A percentile compares a stretch with the other conserved stretches of the same genome.
Evolutionary conservation across 208 protist genomes (phyloP).

Genomic region (Crithidia sp.): DNA sequence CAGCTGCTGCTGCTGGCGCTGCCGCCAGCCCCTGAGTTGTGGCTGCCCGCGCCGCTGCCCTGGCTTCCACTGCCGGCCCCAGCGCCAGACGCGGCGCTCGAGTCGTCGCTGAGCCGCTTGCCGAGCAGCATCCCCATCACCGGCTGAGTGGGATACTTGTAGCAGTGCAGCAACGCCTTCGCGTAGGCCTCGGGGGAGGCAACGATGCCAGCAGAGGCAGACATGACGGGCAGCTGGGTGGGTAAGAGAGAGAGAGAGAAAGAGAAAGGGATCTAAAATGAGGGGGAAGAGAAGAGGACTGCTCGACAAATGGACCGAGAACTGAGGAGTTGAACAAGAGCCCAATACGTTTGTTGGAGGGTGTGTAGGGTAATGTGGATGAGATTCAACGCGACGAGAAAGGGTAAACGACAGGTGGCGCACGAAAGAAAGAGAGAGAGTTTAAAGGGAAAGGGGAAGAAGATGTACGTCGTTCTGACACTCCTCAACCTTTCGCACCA

Average conservation of each 20-base stretch:
- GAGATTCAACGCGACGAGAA: not conserved
- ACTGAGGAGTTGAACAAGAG: too few relatives aligned
- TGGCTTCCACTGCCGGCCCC: conserved; percentile 10
- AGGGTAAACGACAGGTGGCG: not conserved
- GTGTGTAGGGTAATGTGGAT: too few relatives aligned
- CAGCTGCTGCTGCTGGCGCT: conserved; percentile 29
- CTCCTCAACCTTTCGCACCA: too few relatives aligned
- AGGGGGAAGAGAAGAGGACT: not conserved
- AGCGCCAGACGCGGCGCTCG: not conserved
- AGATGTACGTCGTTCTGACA: not conserved
- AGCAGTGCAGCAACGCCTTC: conserved; percentile 85
- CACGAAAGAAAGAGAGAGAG: not conserved
- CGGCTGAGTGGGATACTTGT: conserved; percentile 85
- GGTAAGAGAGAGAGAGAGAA: conserved; percentile 2
- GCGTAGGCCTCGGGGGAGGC: conserved; percentile 76
- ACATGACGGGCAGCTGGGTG: conserved; percentile 16
- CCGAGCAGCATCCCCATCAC: conserved; percentile 84
- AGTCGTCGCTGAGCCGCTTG: conserved; percentile 61
- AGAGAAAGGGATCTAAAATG: not conserved
- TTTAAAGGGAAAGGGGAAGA: not conserved
- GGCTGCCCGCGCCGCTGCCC: conserved; percentile 1
- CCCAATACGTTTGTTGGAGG: not conserved
- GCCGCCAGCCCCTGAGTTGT: not conserved
- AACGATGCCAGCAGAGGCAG: conserved; percentile 38
- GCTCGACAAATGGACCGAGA: not conserved